A percentile compares a stretch with the other conserved stretches of the same genome.
Evolutionary conservation across 2,329 filamentous ascomycete species (phyloP).

Genomic region (Shiraia sp.): DNA sequence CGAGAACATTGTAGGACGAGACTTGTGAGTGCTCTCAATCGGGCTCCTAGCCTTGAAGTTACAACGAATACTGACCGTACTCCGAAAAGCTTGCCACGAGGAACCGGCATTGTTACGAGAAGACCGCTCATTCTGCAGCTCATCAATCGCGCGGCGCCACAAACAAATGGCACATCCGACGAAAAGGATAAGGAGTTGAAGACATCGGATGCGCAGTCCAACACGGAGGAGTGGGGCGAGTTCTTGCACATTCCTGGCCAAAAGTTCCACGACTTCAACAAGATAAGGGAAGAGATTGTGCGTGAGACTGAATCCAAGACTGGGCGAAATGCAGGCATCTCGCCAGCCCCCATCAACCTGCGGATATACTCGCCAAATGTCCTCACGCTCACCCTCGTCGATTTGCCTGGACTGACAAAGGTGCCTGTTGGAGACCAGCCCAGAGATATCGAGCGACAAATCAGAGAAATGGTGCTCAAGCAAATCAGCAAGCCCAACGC

Average conservation of each 20-base stretch:
- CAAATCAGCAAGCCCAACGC: conserved; percentile 98
- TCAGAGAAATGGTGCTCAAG: conserved; percentile 96
- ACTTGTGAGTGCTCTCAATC: conserved; percentile 73
- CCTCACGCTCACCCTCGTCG: conserved; percentile 92
- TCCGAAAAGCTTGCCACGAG: conserved; percentile 78
- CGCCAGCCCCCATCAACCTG: conserved; percentile 93
- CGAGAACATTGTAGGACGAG: conserved; percentile 97
- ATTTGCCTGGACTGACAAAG: conserved; percentile 94
- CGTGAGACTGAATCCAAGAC: conserved; percentile 97
- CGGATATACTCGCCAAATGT: conserved; percentile 99
- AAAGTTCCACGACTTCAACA: conserved; percentile 97
- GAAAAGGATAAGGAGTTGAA: conserved; percentile 67
- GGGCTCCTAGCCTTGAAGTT: conserved; percentile 1
- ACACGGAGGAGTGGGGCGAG: conserved; percentile 96
- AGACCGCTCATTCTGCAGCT: conserved; percentile 95
- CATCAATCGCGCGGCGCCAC: conserved; percentile 77
- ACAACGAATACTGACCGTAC: conserved; percentile 28
- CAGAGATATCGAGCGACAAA: conserved; percentile 94
- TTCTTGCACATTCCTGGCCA: conserved; percentile 97
- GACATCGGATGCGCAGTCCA: conserved; percentile 82
- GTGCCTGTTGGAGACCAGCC: conserved; percentile 96
- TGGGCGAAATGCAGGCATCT: conserved; percentile 94
- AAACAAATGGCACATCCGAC: conserved; percentile 69
- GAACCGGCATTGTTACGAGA: conserved; percentile 95
- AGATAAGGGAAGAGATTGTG: conserved; percentile 96